Base-by-base conservation (phyloP, 106 monocot species). In the Phalaenopsis equestris region DNA sequence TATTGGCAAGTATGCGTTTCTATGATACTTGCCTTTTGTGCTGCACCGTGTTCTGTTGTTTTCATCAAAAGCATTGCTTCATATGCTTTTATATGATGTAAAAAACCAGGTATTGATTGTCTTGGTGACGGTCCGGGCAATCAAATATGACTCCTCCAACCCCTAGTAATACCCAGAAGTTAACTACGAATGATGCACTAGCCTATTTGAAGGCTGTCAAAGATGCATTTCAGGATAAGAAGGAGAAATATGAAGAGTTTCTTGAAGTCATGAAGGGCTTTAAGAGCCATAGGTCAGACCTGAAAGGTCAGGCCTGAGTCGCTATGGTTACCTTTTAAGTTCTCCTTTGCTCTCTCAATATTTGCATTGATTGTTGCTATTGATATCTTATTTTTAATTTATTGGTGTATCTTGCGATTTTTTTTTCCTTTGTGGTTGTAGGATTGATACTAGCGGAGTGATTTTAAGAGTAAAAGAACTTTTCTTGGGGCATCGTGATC, bases 241-340 rank as follows among this genome's bases (percentile, higher is more conserved):
- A 80, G 80, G 96, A 91, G 42, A 96, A 93, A 80, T 96, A 93
- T 73, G 89, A 90, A 79, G 91, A 93, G 76, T 96, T 96, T 77
- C 86, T 93, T 38, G 90, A 91, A 79, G 91, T 90, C 75, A 91
- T 96, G 88, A 90, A 91, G 83, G 96, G 92, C 82, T 96, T 93
- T 84, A 91, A 91, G 82, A 86, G 90, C 85, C 89, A 96, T 47
- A 93, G 96, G 96, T 96, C 76, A 48, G 42, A 18, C 17, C 56
- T n/a, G n/a, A n/a, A n/a, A 93, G 96, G 96, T 96, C 76, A 48
- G 42, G 12, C 17, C 56, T 21, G 42, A 74, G 17, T 43, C 11
- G 58, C 55, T 55, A 46, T 74, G 65, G 12, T 23, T 56, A 19
- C 47, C 7, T 76, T 23, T 30, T 45, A 36, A 68, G 4, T 81